Percentiles rank a stretch among this genome's conserved stretches.
Evolutionary conservation across 2,329 filamentous ascomycete genomes (phyloP).

Genomic region (Botrytis fragariae): DNA sequence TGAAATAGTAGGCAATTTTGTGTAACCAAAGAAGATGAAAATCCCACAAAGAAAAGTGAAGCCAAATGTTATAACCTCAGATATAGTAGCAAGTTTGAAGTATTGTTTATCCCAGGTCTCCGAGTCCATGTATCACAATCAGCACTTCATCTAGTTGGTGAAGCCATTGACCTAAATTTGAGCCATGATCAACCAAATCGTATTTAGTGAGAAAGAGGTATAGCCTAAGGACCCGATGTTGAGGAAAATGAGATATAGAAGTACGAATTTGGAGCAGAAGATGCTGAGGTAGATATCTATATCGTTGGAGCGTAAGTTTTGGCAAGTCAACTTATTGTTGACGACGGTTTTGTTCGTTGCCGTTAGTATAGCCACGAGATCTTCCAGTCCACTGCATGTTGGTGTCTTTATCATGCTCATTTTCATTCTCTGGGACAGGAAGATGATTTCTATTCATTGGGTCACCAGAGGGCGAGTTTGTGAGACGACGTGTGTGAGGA

Average conservation of each 20-base stretch:
- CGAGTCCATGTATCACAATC: not conserved
- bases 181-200: conserved; percentile 9
- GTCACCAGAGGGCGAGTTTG: conserved; percentile 3
- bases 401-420: not conserved
- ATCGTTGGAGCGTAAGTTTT: not conserved
- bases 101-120: not conserved
- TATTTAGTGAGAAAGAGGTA: not conserved
- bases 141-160: conserved; percentile 1
- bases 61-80: not conserved
- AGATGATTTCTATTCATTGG: not conserved
- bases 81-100: conserved; percentile 5
- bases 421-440: not conserved
- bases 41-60: not conserved
- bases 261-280: not conserved
- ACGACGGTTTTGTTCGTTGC: not conserved
- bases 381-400: not conserved
- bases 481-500: conserved; percentile 13
- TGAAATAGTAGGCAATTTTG: not conserved
- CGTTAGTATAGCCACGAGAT: conserved; percentile 1
- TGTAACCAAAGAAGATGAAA: not conserved
- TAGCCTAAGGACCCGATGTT: not conserved
- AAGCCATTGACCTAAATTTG: conserved; percentile 1
- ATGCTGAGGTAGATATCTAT: not conserved
- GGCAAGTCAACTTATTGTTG: not conserved
- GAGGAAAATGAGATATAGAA: conserved; percentile 5